Percentiles rank a stretch among this genome's conserved stretches.
phyloP scores from a whole-genome alignment of 2,329 filamentous ascomycete species.

The Meredithiella fracta region DNA sequence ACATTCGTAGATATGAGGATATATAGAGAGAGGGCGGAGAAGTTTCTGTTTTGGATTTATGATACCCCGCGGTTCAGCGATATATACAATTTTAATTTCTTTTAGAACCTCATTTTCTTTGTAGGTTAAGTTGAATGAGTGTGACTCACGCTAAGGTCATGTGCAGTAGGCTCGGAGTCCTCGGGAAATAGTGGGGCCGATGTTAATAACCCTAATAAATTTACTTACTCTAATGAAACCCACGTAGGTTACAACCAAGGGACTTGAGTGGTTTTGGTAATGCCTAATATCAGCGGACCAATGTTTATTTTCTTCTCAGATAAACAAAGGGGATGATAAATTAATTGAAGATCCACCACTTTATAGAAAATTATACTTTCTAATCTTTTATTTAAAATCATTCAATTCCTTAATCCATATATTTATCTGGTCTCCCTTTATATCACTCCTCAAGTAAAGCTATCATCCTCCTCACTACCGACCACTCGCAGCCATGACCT shows the following conservation, averaged over 20 bases:
- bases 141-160: too few species aligned
- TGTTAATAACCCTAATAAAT: not conserved
- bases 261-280: not conserved
- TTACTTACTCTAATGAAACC: not conserved
- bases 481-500: constrained; percentile 1
- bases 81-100: not conserved
- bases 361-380: too few species aligned
- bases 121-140: too few species aligned
- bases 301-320: not conserved
- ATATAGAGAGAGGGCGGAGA: not conserved
- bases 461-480: not conserved
- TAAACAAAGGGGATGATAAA: not conserved
- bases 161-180: too few species aligned
- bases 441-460: not conserved
- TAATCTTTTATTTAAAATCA: too few species aligned
- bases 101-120: too few species aligned
- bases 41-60: not conserved
- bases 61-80: not conserved
- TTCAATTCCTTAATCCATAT: too few species aligned
- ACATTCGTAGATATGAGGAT: not conserved
- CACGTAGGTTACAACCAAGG: not conserved
- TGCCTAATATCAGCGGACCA: not conserved
- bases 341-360: not conserved
- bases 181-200: not conserved
- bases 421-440: too few species aligned